Base-by-base conservation (phyloP, 345 rosid species). In the Conringia planisiliqua region DNA sequence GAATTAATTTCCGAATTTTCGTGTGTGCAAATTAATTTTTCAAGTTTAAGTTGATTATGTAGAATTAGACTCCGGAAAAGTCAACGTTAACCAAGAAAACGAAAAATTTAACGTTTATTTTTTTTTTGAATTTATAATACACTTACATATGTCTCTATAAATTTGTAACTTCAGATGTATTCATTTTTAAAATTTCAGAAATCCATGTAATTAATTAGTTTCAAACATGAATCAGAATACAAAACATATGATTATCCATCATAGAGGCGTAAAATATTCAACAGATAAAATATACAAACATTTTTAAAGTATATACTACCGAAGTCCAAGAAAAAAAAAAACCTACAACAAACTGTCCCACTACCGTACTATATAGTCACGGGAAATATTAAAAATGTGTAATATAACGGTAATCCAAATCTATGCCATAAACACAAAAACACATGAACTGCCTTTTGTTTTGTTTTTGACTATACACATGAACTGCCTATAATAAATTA, bases 391-490 rank as follows among this genome's bases (percentile, higher is more conserved):
- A 7, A 35, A 52, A 50, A 61, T 0, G 1, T 11, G 17, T 44
- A 18, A 52, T 4, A 62, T 55, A 74, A 74, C 72, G 72, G 78
- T 59, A 66, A 47, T 7, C 62, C 60, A 58, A 74, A 66, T 58
- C 43, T 38, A 50, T 24, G 55, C 78, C 50, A 35, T 51, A 67
- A 47, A 66, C 54, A 44, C 67, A 66, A 59, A 75, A 30, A 51
- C 64, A 60, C 69, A 51, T 27, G 69, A 75, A 68, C 62, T 51
- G 46, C 39, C 12, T 29, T 14, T 43, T 14, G 44, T 39, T 40
- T 35, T 40, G 12, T 40, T 4, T 12, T 4, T 14, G 4, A 11
- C 5, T 3, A 13, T 5, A 58, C 70, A 68, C 63, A 61, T 38
- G 70, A 61, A 61, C 68, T 39, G 26, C 20, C 13, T 32, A 36